Conservation (phyloP, 148 eudicot species). For the Rhododendron kiyosumense region DNA sequence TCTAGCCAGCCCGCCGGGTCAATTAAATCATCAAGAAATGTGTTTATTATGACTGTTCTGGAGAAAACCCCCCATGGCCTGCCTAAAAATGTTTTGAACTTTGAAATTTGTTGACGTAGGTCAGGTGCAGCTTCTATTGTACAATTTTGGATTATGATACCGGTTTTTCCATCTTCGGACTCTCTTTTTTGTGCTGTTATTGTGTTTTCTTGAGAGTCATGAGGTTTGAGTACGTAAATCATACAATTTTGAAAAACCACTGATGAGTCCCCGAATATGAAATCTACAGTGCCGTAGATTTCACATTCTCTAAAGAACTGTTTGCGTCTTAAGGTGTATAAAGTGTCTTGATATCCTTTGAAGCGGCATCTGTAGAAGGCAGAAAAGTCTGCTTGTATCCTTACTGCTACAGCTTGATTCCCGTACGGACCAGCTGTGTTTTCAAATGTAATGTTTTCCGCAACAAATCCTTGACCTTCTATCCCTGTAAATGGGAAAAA, state of each 20-base stretch:
- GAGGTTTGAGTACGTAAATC: background rate
- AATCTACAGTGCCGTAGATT: background rate
- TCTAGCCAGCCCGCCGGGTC: background rate
- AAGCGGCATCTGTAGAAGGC: background rate
- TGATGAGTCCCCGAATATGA: background rate
- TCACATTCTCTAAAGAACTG: background rate
- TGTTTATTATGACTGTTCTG: background rate
- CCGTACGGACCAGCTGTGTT: background rate
- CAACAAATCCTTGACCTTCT: background rate
- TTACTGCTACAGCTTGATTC: background rate
- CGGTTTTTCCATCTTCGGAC: background rate
- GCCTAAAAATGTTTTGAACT: background rate
- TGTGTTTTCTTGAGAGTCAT: background rate
- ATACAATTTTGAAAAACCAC: background rate
- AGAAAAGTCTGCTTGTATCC: background rate
- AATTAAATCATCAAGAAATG: background rate
- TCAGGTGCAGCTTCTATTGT: background rate
- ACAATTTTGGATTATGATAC: background rate
- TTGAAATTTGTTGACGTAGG: background rate
- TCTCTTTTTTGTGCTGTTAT: background rate
- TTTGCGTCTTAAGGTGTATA: background rate
- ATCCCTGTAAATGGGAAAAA: background rate
- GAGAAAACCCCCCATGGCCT: background rate
- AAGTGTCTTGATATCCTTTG: background rate
- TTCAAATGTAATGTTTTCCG: background rate